Conservation (phyloP, 495 filamentous ascomycete genomes). For the Staphylotrichum tortipilum region DNA sequence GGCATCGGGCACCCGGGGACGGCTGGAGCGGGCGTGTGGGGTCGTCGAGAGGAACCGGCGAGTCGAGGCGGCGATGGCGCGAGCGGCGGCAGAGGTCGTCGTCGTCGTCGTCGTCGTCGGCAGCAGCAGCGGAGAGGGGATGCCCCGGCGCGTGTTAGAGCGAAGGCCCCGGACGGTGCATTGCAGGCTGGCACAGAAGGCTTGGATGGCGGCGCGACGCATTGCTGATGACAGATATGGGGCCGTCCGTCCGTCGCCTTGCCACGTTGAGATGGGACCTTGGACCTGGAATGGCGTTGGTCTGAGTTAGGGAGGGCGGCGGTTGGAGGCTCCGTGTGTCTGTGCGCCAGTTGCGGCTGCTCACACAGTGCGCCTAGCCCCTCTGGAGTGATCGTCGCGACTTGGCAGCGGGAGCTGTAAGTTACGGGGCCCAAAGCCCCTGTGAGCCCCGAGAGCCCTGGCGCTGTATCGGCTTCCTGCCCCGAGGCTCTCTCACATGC, state of each 20-base stretch:
- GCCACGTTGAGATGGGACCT: neutral
- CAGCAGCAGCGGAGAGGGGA: slow-evolving; percentile 10
- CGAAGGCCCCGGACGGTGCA: slow-evolving; percentile 34
- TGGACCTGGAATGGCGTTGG: no score
- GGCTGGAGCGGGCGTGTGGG: slow-evolving; percentile 12
- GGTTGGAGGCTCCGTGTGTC: no score
- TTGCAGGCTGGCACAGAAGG: slow-evolving; percentile 38
- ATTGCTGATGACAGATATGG: slow-evolving; percentile 22
- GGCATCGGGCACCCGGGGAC: slow-evolving; percentile 7
- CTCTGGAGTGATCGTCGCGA: no score
- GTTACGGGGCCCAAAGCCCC: no score
- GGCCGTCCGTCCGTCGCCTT: neutral
- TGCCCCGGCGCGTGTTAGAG: slow-evolving; percentile 27
- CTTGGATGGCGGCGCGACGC: slow-evolving; percentile 40
- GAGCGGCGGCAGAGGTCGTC: no score
- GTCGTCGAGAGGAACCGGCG: slow-evolving; percentile 16
- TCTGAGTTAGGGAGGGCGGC: no score
- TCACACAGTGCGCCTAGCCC: no score
- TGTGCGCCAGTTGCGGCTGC: no score
- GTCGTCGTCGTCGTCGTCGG: no score
- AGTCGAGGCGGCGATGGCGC: slow-evolving; percentile 8
- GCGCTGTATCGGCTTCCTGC: neutral
- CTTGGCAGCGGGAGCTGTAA: no score
- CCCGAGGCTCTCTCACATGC: neutral
- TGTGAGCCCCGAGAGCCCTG: no score